Evolutionary conservation across 768 basidiomycete species (phyloP).

Genomic region (Collybia nuda): DNA sequence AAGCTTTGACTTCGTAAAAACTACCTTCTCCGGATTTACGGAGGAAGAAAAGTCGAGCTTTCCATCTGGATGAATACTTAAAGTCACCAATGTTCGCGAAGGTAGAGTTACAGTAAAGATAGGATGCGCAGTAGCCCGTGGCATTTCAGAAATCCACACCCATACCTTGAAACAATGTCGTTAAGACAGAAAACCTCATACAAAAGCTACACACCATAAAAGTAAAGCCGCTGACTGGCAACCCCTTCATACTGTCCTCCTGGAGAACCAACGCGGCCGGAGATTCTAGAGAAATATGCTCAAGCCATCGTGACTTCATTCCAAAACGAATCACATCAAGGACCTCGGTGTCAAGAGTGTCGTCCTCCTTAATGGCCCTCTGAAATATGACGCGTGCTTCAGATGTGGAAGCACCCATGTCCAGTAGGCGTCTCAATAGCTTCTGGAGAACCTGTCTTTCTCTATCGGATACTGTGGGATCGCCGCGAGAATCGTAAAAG

Average conservation of each 20-base stretch:
- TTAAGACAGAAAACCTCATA: background rate
- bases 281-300: conserved; percentile 71
- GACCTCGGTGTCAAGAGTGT: conserved; percentile 59
- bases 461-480: conserved; percentile 31
- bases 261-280: conserved; percentile 48
- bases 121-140: conserved; percentile 26
- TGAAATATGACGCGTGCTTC: conserved; percentile 70
- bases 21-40: conserved; percentile 33
- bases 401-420: conserved; percentile 68
- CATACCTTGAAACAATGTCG: conserved; percentile 36
- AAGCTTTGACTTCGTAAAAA: conserved; percentile 47
- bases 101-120: conserved; percentile 37
- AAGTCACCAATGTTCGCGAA: conserved; percentile 32
- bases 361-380: conserved; percentile 45
- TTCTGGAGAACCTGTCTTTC: conserved; percentile 61
- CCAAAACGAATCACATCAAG: conserved; percentile 69
- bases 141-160: conserved; percentile 46
- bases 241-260: conserved; percentile 46
- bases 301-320: conserved; percentile 77
- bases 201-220: conserved; percentile 53
- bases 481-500: conserved; percentile 32
- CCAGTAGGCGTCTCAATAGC: conserved; percentile 65
- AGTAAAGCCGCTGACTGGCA: conserved; percentile 67
- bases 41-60: conserved; percentile 47
- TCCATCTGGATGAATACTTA: conserved; percentile 57